Conservation (phyloP, 208 protist species). For the Crithidia sp. region DNA sequence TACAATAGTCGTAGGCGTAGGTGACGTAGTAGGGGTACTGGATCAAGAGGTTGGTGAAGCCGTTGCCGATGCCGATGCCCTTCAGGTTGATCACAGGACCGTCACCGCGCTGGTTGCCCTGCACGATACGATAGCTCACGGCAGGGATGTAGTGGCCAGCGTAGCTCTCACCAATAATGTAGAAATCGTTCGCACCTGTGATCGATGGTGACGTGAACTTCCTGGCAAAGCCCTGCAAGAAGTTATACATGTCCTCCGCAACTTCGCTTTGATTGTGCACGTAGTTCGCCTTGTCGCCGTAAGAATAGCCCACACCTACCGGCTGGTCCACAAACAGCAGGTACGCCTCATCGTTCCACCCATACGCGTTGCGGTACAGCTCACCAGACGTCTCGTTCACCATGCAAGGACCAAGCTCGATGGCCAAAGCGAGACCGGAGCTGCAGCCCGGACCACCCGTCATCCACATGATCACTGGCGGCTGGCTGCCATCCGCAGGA, state of each 20-base stretch:
- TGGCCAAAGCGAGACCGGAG: constrained; percentile 65
- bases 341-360: constrained; percentile 82
- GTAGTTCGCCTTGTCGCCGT: constrained; percentile 45
- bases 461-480: constrained; percentile 87
- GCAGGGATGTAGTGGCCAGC: constrained; percentile 80
- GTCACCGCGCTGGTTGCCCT: constrained; percentile 34
- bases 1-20: constrained; percentile 69
- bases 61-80: constrained; percentile 87
- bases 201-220: constrained; percentile 42
- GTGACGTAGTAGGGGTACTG: constrained; percentile 75
- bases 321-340: constrained; percentile 93
- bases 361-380: constrained; percentile 64
- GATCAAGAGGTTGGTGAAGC: constrained; percentile 72
- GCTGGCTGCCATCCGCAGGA: constrained; percentile 27
- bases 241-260: constrained; percentile 87
- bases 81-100: constrained; percentile 48
- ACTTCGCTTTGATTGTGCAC: constrained; percentile 71
- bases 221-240: constrained; percentile 62
- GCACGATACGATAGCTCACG: constrained; percentile 40
- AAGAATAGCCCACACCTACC: constrained; percentile 86
- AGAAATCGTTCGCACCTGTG: constrained; percentile 58
- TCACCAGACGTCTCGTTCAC: constrained; percentile 53
- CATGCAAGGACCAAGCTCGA: constrained; percentile 82
- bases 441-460: constrained; percentile 93
- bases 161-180: constrained; percentile 84